Conservation (phyloP, 1,284 basidiomycete species). For the Trametes hirsuta region DNA sequence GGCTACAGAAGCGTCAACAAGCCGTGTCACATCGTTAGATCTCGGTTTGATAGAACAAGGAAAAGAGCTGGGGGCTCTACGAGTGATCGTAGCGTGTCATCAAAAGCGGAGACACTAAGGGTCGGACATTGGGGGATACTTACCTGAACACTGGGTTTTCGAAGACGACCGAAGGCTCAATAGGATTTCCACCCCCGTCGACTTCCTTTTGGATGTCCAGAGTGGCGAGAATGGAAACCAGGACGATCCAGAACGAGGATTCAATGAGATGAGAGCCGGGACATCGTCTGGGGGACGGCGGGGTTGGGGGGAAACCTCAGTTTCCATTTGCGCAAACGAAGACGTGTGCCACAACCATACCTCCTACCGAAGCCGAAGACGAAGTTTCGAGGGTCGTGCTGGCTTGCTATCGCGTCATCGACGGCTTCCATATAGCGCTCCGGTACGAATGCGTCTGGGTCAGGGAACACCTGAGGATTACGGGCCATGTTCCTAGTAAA, state of each 20-base stretch:
- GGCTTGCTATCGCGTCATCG: slow-evolving; percentile 23
- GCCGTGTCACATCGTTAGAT: slow-evolving; percentile 24
- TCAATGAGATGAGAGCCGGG: slow-evolving; percentile 49
- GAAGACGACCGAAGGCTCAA: slow-evolving; percentile 42
- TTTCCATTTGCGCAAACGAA: too few relatives aligned
- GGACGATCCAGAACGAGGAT: slow-evolving; percentile 46
- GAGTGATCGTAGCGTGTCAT: not conserved
- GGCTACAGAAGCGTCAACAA: not conserved
- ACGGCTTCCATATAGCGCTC: slow-evolving; percentile 34
- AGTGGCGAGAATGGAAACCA: slow-evolving; percentile 45
- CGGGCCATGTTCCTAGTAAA: slow-evolving; percentile 35
- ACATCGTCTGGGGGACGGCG: slow-evolving; percentile 33
- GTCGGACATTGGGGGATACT: not conserved
- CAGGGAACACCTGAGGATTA: slow-evolving; percentile 37
- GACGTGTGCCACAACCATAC: not conserved
- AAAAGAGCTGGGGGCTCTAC: slow-evolving; percentile 31
- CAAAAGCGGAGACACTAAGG: not conserved
- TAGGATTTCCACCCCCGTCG: slow-evolving; percentile 40
- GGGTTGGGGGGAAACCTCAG: slow-evolving; percentile 31
- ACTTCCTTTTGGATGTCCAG: slow-evolving; percentile 42
- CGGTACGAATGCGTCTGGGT: slow-evolving; percentile 39
- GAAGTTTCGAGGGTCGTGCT: slow-evolving; percentile 32
- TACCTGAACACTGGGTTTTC: slow-evolving; percentile 46
- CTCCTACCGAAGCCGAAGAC: slow-evolving; percentile 37
- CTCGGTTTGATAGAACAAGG: slow-evolving; percentile 32